Percentiles rank a stretch among this genome's conserved stretches.
phyloP scores from a whole-genome alignment of 352 stramenopile genomes.

The Phytophthora capsici region DNA sequence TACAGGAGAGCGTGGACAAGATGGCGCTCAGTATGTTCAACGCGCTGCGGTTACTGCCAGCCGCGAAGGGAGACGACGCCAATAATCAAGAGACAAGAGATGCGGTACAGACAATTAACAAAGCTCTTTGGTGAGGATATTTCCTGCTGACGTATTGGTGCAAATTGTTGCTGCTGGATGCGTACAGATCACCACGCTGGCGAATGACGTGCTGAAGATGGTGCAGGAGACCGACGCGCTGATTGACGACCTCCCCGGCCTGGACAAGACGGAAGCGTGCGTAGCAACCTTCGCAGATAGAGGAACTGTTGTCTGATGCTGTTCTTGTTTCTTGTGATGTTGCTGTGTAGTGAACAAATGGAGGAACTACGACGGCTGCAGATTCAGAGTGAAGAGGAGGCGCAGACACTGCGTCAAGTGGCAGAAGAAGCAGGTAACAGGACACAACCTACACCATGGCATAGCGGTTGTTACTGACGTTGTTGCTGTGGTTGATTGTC shows the following conservation, averaged over 20 bases:
- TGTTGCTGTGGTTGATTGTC: slow-evolving; percentile 1
- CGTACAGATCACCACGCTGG: slow-evolving; percentile 72
- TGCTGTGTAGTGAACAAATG: slow-evolving; percentile 64
- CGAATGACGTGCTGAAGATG: slow-evolving; percentile 78
- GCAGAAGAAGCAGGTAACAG: slow-evolving; percentile 76
- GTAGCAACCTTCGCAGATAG: background rate
- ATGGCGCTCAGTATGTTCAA: slow-evolving; percentile 92
- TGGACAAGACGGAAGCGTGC: slow-evolving; percentile 84
- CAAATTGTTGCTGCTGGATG: slow-evolving; percentile 1
- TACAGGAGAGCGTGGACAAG: slow-evolving; percentile 88
- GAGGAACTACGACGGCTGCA: slow-evolving; percentile 81
- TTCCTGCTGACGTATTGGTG: slow-evolving; percentile 2
- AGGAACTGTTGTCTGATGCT: background rate
- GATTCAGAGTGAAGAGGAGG: slow-evolving; percentile 86
- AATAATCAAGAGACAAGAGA: slow-evolving; percentile 63
- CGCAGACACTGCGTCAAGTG: slow-evolving; percentile 81
- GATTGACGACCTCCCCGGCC: slow-evolving; percentile 80
- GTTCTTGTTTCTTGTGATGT: background rate
- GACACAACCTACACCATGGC: background rate
- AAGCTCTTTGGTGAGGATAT: no score
- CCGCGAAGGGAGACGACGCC: slow-evolving; percentile 51
- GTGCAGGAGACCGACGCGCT: slow-evolving; percentile 81
- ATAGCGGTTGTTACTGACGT: no score
- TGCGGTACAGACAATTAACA: slow-evolving; percentile 35
- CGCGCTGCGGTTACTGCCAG: slow-evolving; percentile 75